phyloP scores from a whole-genome alignment of 768 basidiomycete species.

The Psilocybe azurescens region DNA sequence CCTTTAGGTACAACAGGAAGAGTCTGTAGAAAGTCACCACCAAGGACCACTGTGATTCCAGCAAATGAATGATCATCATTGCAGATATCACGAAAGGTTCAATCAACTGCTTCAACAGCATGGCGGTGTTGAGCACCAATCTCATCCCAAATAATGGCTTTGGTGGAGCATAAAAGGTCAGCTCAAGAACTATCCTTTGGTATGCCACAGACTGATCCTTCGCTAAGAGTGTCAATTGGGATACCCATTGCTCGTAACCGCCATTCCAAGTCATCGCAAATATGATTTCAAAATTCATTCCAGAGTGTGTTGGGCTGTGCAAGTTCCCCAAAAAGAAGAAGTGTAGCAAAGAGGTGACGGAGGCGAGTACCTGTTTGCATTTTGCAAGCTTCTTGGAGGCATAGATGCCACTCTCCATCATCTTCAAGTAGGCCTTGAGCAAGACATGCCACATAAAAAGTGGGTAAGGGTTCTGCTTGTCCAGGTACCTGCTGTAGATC shows the following conservation, averaged over 20 bases:
- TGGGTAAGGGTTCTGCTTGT: conserved; percentile 22
- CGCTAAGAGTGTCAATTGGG: conserved; percentile 36
- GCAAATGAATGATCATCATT: not conserved
- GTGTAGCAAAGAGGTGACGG: conserved; percentile 42
- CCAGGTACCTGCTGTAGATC: conserved; percentile 26
- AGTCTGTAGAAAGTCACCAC: conserved; percentile 39
- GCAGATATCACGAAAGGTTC: conserved; percentile 22
- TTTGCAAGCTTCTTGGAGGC: conserved; percentile 35
- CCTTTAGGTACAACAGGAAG: conserved; percentile 48
- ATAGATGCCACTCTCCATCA: conserved; percentile 49
- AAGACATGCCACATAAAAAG: conserved; percentile 46
- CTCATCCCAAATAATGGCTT: conserved; percentile 51
- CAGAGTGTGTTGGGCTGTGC: conserved; percentile 41
- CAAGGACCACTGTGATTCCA: conserved; percentile 10
- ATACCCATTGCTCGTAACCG: conserved; percentile 24
- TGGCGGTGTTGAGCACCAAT: conserved; percentile 39
- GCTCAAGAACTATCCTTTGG: conserved; percentile 31
- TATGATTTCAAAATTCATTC: conserved; percentile 34
- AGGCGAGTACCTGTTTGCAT: conserved; percentile 44
- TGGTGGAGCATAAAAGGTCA: conserved; percentile 11
- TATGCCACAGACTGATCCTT: conserved; percentile 36
- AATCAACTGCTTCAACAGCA: conserved; percentile 45
- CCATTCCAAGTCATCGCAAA: conserved; percentile 46
- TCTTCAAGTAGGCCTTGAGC: conserved; percentile 49
- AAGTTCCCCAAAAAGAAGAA: conserved; percentile 37